Base-by-base conservation (phyloP, 495 filamentous ascomycete species). In the Annulohypoxylon stygium region DNA sequence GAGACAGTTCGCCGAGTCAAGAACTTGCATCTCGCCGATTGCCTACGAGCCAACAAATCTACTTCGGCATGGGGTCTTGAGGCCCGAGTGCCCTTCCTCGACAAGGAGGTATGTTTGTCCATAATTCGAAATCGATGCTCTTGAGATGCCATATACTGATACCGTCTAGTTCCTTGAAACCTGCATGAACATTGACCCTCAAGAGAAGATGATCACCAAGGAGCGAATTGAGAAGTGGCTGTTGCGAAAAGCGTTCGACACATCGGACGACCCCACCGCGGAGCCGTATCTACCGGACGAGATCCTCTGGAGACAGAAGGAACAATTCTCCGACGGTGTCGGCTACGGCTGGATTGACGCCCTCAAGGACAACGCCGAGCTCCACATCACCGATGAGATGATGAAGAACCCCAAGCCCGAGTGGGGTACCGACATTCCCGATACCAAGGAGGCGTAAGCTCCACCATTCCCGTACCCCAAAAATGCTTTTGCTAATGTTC, bases 261-360 rank as follows among this genome's bases (percentile, higher is more conserved):
- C 94, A 34, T 88, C 87, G 48, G 92, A 95, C 71, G 92, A 97
- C 78, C 93, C 94, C 3, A 89, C 85, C 45, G 85, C 86, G 14
- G 81, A 90, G 75, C 88, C 96, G 12, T 99, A 98, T 85, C 88
- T 99, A 18, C 96, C 96, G 36, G 91, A 96, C 14, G 89, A 96
- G 78, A 98, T 99, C 73, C 91, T 99, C 43, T 99, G 93, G 93
- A 88, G 96, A 77, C 96, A 99, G 85, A 99, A 99, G 88, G 96
- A 99, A 85, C 97, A 98, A 85, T 99, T 99, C 85, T 93, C 90
- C 62, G 96, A 99, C 78, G 96, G 96, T 81, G 97, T 99, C 70
- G 96, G 96, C 64, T 99, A 99, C 85, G 94, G 97, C 69, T 99
- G 96, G 96, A 98, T 98, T 82, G 97, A 99, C 79, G 93, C 90